phyloP scores from a whole-genome alignment of 2,329 filamentous ascomycete species.

The Aureobasidium sp. region DNA sequence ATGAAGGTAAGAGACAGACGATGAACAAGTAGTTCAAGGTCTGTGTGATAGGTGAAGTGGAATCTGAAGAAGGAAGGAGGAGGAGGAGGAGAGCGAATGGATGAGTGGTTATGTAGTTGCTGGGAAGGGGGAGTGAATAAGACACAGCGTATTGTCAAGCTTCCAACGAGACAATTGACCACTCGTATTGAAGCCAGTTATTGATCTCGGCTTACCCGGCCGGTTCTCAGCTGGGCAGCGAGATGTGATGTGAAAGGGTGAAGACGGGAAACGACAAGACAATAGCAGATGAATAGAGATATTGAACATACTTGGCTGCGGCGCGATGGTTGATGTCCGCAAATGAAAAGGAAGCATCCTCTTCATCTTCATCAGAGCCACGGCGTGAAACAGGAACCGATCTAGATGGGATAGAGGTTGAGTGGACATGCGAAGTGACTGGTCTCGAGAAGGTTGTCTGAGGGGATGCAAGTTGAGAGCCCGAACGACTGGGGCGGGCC shows the following conservation, averaged over 20 bases:
- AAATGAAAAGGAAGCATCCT: conserved; percentile 48
- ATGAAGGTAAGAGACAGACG: neutral
- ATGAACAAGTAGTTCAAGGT: neutral
- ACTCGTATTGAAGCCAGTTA: conserved; percentile 1
- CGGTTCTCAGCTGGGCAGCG: neutral
- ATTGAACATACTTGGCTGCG: conserved; percentile 66
- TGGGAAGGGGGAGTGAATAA: neutral
- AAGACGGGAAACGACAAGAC: neutral
- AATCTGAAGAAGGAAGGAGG: neutral
- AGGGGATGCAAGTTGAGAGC: conserved; percentile 74
- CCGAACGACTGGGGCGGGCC: conserved; percentile 62
- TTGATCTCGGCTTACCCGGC: neutral
- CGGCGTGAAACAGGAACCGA: conserved; percentile 81
- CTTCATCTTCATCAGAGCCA: conserved; percentile 82
- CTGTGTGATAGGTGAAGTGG: neutral
- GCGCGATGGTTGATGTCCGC: conserved; percentile 64
- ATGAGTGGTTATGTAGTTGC: neutral
- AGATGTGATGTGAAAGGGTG: neutral
- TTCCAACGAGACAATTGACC: neutral
- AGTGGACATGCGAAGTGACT: conserved; percentile 48
- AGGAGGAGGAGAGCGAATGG: neutral
- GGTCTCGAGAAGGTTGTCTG: conserved; percentile 53
- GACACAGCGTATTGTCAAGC: neutral
- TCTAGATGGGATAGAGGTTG: conserved; percentile 66
- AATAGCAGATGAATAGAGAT: neutral